Evolutionary conservation across 768 basidiomycete genomes (phyloP).

Genomic region (Mycena maculata): DNA sequence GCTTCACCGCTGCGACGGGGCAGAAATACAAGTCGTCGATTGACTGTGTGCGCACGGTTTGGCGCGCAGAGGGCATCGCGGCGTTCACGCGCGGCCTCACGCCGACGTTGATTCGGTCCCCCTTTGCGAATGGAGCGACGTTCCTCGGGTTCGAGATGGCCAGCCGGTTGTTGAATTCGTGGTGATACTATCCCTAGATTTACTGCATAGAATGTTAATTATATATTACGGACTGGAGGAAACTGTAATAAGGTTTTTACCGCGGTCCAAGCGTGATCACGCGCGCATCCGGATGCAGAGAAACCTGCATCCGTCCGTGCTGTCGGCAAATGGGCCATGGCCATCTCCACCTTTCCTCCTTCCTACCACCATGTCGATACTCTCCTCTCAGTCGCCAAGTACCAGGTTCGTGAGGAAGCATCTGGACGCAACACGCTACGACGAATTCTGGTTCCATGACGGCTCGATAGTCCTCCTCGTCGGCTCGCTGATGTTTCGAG

Average conservation of each 20-base stretch:
- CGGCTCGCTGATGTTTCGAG: constrained; percentile 54
- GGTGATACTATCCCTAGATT: constrained; percentile 28
- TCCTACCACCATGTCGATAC: not conserved
- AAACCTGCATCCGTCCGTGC: too few relatives aligned
- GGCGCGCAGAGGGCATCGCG: constrained; percentile 82
- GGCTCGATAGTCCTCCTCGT: constrained; percentile 58
- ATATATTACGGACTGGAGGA: too few relatives aligned
- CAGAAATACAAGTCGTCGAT: constrained; percentile 86
- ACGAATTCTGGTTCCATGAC: constrained; percentile 59
- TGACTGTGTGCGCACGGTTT: constrained; percentile 86
- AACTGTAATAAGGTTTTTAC: not conserved
- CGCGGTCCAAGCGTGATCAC: too few relatives aligned
- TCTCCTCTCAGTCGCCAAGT: not conserved
- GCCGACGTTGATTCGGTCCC: constrained; percentile 95
- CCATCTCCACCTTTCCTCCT: not conserved
- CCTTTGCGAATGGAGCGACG: constrained; percentile 96
- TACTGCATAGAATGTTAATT: constrained; percentile 12
- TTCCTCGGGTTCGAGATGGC: constrained; percentile 97
- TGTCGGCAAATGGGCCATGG: too few relatives aligned
- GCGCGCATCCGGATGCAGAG: too few relatives aligned
- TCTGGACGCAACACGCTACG: constrained; percentile 38
- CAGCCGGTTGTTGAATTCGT: constrained; percentile 71
- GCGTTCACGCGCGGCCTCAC: constrained; percentile 94
- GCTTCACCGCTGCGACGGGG: constrained; percentile 77
- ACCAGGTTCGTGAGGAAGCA: constrained; percentile 28